Percentiles rank a stretch among this genome's conserved stretches.
Conservation (phyloP, 2,329 filamentous ascomycete genomes). For the Teratosphaeriaceae sp. region DNA sequence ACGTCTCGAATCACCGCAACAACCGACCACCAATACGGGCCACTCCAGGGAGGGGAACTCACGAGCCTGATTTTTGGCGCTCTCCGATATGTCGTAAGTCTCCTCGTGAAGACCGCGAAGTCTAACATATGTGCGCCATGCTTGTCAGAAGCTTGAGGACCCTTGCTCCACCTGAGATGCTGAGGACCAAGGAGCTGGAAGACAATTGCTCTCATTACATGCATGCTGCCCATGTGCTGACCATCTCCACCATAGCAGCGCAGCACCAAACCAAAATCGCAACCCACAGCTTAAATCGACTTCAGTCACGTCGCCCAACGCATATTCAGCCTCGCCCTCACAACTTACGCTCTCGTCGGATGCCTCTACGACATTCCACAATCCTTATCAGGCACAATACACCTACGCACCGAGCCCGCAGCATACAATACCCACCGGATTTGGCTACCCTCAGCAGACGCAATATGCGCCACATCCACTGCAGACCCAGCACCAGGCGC, state of each 20-base stretch:
- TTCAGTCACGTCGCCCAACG: constrained; percentile 23
- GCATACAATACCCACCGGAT: constrained; percentile 11
- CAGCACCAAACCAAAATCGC: constrained; percentile 37
- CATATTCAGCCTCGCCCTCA: constrained; percentile 33
- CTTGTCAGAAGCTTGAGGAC: not conserved
- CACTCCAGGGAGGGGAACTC: not conserved
- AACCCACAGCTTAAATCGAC: constrained; percentile 31
- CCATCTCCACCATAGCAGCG: constrained; percentile 26
- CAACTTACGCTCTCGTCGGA: constrained; percentile 30
- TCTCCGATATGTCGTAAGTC: constrained; percentile 25
- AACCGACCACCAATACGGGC: not conserved
- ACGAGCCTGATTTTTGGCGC: constrained; percentile 4
- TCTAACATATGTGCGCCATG: not conserved
- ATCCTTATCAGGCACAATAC: constrained; percentile 25
- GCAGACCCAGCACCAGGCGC: constrained; percentile 27
- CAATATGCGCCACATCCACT: constrained; percentile 22
- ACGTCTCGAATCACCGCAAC: constrained; percentile 5
- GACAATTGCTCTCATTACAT: not conserved
- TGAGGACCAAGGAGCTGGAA: not conserved
- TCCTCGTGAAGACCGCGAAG: constrained; percentile 5
- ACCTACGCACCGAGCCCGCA: constrained; percentile 19
- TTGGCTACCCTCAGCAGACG: constrained; percentile 23
- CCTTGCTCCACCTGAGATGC: no score
- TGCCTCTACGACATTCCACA: constrained; percentile 16
- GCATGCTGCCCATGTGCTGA: not conserved